phyloP scores from a whole-genome alignment of 2,329 filamentous ascomycete species.

The Elsinoe fawcettii region DNA sequence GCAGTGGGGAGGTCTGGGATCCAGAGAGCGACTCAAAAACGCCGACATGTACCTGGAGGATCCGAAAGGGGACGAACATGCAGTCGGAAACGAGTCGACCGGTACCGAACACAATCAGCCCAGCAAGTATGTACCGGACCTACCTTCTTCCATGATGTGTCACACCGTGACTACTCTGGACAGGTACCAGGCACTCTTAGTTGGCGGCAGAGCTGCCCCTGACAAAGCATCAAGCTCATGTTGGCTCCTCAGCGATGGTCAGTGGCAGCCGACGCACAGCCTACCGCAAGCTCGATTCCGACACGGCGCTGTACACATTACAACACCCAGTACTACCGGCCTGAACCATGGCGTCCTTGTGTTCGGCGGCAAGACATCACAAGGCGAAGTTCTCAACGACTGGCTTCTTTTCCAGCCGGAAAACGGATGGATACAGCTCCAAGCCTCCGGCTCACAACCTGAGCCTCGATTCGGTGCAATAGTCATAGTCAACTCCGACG shows the following conservation, averaged over 20 bases:
- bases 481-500: slow-evolving; percentile 35
- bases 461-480: slow-evolving; percentile 50
- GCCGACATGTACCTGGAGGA: slow-evolving; percentile 36
- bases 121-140: slow-evolving; percentile 21
- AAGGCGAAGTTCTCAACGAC: slow-evolving; percentile 36
- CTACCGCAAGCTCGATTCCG: slow-evolving; percentile 68
- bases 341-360: slow-evolving; percentile 33
- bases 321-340: slow-evolving; percentile 30
- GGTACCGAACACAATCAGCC: neutral
- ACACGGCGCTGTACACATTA: slow-evolving; percentile 54
- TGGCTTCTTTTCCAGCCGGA: slow-evolving; percentile 41
- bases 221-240: slow-evolving; percentile 61
- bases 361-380: slow-evolving; percentile 40
- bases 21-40: slow-evolving; percentile 41
- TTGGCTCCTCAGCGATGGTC: slow-evolving; percentile 59
- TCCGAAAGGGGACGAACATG: slow-evolving; percentile 24
- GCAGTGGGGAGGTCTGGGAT: slow-evolving; percentile 38
- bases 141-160: slow-evolving; percentile 51
- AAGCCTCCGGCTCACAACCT: slow-evolving; percentile 30
- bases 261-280: slow-evolving; percentile 58
- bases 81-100: neutral
- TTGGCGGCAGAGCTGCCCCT: slow-evolving; percentile 74
- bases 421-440: slow-evolving; percentile 40
- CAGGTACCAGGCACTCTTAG: slow-evolving; percentile 52
- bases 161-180: slow-evolving; percentile 65